Conservation (phyloP, 2,329 filamentous ascomycete genomes). For the Fusarium subglutinans region DNA sequence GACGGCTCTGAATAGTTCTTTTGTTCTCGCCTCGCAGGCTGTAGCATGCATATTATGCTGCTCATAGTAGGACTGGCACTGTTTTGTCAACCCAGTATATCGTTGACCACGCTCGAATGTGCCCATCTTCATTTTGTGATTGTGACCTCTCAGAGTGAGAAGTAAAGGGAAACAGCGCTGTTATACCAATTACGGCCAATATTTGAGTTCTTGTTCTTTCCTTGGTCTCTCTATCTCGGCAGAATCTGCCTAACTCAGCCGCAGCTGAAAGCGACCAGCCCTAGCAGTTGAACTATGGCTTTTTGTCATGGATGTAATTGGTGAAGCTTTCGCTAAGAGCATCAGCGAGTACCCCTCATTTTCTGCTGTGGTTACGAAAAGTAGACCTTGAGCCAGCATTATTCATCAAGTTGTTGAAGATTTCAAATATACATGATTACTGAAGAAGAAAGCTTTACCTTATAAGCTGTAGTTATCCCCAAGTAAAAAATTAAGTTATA, state of each 20-base stretch:
- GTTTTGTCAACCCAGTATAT: not conserved
- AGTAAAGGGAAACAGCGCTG: not conserved
- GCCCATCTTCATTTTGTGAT: not conserved
- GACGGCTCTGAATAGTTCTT: not conserved
- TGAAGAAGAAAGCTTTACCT: no score
- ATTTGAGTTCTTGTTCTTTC: rapidly evolving
- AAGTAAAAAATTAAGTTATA: no score
- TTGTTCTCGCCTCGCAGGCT: not conserved
- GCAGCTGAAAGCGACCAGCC: not conserved
- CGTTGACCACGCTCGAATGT: not conserved
- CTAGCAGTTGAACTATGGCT: not conserved
- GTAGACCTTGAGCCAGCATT: not conserved
- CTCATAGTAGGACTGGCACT: not conserved
- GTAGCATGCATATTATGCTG: not conserved
- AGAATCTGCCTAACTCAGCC: not conserved
- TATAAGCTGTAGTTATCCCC: no score
- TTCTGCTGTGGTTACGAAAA: not conserved
- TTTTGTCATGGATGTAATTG: not conserved
- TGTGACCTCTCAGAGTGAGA: rapidly evolving
- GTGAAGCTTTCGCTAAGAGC: not conserved
- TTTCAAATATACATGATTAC: not conserved
- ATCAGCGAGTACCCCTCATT: not conserved
- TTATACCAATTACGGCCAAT: rapidly evolving
- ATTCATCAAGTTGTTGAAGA: not conserved
- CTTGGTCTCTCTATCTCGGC: rapidly evolving